These are phyloP conservation scores for Pseudonitzschia pungens DNA, from an alignment of 108 stramenopile species.

Conservation along the genomic window DNA sequence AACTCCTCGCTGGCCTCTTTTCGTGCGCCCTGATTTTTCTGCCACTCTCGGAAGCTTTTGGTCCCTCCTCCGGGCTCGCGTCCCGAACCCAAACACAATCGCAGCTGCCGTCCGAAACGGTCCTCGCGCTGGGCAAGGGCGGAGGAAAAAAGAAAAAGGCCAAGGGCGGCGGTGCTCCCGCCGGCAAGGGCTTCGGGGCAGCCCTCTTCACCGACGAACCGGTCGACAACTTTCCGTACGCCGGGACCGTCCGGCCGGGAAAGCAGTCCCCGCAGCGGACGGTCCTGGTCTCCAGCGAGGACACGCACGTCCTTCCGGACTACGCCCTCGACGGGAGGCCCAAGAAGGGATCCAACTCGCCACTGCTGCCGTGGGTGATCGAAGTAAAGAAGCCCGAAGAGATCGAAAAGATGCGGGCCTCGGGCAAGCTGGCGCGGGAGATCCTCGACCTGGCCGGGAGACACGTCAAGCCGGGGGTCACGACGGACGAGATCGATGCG, in stretches of 20 bases:
- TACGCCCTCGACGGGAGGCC: constrained; percentile 80
- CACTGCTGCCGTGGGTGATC: constrained; percentile 76
- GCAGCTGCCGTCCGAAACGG: no score
- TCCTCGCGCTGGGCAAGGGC: constrained; percentile 23
- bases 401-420: constrained; percentile 89
- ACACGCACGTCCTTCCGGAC: constrained; percentile 62
- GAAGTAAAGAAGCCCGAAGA: constrained; percentile 87
- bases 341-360: constrained; percentile 37
- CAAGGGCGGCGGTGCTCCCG: background rate
- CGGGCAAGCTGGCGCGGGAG: constrained; percentile 85
- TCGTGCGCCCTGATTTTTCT: no score
- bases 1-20: no score
- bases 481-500: constrained; percentile 94
- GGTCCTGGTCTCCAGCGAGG: constrained; percentile 27
- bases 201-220: background rate
- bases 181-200: constrained; percentile 18
- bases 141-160: constrained; percentile 20
- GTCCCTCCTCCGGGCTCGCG: no score
- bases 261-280: constrained; percentile 61
- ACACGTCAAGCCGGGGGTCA: constrained; percentile 79
- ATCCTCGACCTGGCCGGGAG: constrained; percentile 91
- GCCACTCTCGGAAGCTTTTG: no score
- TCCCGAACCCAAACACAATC: no score
- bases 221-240: constrained; percentile 51
- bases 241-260: constrained; percentile 75